Evolutionary conservation across 331 rosid species (phyloP), one percentile per base, ranked within the genome.

Genomic region (Malus hybrid): DNA sequence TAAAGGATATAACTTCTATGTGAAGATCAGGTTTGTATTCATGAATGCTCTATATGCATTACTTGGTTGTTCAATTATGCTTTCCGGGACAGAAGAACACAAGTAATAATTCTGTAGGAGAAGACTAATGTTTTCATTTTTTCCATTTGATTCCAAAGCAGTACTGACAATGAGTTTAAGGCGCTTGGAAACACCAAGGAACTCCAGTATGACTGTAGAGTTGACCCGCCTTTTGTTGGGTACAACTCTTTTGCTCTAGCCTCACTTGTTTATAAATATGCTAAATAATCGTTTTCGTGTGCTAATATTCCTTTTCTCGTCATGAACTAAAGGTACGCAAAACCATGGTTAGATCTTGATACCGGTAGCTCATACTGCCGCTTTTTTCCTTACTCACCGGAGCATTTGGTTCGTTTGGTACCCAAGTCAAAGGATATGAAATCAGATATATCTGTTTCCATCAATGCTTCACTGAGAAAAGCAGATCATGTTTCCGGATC

Each of bases 161-260:
- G 78, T 77, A 57, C 72, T 55, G 78, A 77, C 63, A 78, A 79
- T 76, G 79, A 78, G 78, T 63, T 66, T 73, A 87, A 70, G 75
- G 83, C 87, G 58, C 71, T 80, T 74, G 88, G 85, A 75, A 77
- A 68, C 80, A 81, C 79, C 34, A 57, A 87, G 68, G 80, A 76
- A 71, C 57, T 82, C 80, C 74, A 82, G 39, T 90, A 88, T 58
- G 90, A 87, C 82, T 91, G 98, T 83, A 81, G 87, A 61, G 93
- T 90, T 68, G 97, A 90, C 78, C 98, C 98, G 42, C 88, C 90
- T 76, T 94, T 85, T 76, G 80, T 94, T 66, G 98, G 98, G 98
- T 94, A 94, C 77, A 79, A 85, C 73, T 34, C 36, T 10, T 53
- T 68, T 79, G 28, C 29, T 33, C 46, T 48, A 26, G 36, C 8